A percentile compares a stretch with the other conserved stretches of the same genome.
Conservation (phyloP, 345 rosid genomes). For the Gossypium raimondii region DNA sequence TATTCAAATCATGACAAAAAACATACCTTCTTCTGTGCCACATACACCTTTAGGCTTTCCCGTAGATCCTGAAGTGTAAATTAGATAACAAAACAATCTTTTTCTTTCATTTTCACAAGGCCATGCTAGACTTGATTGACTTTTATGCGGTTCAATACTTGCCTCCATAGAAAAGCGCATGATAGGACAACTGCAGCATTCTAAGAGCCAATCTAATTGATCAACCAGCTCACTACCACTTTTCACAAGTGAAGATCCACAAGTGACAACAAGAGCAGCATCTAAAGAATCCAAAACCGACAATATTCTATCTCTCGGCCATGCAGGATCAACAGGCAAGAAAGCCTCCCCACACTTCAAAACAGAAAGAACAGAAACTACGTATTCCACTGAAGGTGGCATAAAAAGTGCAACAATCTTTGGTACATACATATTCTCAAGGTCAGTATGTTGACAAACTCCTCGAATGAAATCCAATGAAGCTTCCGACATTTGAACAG, state of each 20-base stretch:
- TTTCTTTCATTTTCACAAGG: conserved; percentile 48
- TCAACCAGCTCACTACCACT: conserved; percentile 30
- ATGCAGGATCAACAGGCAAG: conserved; percentile 77
- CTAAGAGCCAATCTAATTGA: conserved; percentile 47
- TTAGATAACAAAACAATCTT: conserved; percentile 68
- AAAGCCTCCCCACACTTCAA: conserved; percentile 82
- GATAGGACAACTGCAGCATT: conserved; percentile 36
- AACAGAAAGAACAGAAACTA: conserved; percentile 70
- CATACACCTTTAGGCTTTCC: conserved; percentile 91
- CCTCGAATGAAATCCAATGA: not conserved
- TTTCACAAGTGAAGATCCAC: conserved; percentile 38
- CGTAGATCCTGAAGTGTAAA: conserved; percentile 94
- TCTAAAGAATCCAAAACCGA: conserved; percentile 48
- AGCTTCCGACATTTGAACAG: not conserved
- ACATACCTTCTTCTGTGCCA: conserved; percentile 82
- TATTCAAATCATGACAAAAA: conserved; percentile 1
- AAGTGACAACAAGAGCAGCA: conserved; percentile 50
- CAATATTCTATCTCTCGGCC: conserved; percentile 77
- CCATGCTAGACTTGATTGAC: conserved; percentile 29
- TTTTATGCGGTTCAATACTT: conserved; percentile 15
- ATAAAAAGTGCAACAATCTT: conserved; percentile 62
- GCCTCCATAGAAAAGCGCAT: conserved; percentile 51
- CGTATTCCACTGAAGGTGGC: conserved; percentile 80
- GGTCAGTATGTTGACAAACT: conserved; percentile 15
- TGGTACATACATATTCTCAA: conserved; percentile 34